phyloP scores from a whole-genome alignment of 345 rosid genomes.

The Linum usitatissimum region DNA sequence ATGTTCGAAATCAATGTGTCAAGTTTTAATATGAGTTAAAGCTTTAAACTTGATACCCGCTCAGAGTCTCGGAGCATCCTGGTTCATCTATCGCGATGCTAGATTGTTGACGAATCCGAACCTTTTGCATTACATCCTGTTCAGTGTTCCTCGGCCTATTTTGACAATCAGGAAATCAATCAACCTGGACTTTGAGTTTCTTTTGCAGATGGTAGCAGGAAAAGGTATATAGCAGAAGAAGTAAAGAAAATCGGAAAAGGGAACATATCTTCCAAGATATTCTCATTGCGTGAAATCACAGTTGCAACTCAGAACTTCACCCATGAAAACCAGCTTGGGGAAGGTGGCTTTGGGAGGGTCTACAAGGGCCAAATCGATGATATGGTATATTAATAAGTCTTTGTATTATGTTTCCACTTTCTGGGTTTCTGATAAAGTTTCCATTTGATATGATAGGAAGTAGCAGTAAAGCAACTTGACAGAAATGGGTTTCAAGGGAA shows the following conservation, averaged over 20 bases:
- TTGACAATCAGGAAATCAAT: background rate
- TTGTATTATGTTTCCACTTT: background rate
- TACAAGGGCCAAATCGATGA: constrained; percentile 52
- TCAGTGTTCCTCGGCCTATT: background rate
- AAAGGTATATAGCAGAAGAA: constrained; percentile 58
- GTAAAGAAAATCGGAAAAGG: constrained; percentile 54
- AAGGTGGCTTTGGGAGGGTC: constrained; percentile 96
- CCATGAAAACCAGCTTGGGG: constrained; percentile 60
- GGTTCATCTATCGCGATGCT: no score
- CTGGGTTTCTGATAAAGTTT: background rate
- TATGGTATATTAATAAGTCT: constrained; percentile 2
- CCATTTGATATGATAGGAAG: constrained; percentile 21
- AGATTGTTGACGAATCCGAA: background rate
- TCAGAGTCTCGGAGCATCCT: no score
- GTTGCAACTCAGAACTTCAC: constrained; percentile 59
- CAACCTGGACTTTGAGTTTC: background rate
- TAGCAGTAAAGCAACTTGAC: constrained; percentile 78
- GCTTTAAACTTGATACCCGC: no score
- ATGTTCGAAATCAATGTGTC: no score
- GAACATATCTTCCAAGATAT: constrained; percentile 46
- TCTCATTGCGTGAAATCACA: constrained; percentile 51
- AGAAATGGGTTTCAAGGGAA: constrained; percentile 79
- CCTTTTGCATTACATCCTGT: background rate
- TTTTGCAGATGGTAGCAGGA: constrained; percentile 56
- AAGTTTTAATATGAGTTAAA: no score